Base-by-base conservation (phyloP, 2,329 filamentous ascomycete genomes). In the Fusarium tupiense region DNA sequence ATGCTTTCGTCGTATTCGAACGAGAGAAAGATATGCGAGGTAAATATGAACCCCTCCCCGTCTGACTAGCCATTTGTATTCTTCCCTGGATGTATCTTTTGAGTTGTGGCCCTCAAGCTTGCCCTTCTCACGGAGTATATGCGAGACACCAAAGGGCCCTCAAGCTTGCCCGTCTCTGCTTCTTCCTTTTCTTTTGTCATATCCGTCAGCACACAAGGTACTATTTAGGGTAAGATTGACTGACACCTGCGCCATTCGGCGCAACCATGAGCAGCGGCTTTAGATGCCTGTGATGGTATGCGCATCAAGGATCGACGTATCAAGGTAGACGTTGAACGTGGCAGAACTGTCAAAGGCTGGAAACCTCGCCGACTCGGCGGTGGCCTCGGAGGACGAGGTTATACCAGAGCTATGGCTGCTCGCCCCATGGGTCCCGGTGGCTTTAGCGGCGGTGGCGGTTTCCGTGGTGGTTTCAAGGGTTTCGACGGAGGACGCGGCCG, bases 1-100 rank as follows among this genome's bases (percentile, higher is more conserved):
- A 99, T 83, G 96, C 94, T 71, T 99, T 99, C 81, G 93, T 99
- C 77, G 94, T 98, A 62, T 99, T 96, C 82, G 96, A 98, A 84
- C 92, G 94, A 83, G 96, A 98, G 85, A 95, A 96, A 84, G 96
- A 98, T 82, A 98, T 98, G 95, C 97, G 97, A 94, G 95, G 95
- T 98, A 97, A 91, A 84, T 84, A 82, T 81, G 82, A 56, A 82
- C 53, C 56, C 67, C 52, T 43, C 54, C 62, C 72, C 81, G 83
- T 80, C 77, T 62, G 61, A 76, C 68, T 67, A 76, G 75, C 64
- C 73, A 72, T 75, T 67, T 74, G 69, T 65, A 65, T 73, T 67
- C 53, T 70, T 63, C 74, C 68, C 69, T 62, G 74, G 76, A 76
- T 74, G 72, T 77, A 71, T 75, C 67, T 71, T 75, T 74, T 75